phyloP scores from a whole-genome alignment of 116 monocot species.

The Zostera marina region DNA sequence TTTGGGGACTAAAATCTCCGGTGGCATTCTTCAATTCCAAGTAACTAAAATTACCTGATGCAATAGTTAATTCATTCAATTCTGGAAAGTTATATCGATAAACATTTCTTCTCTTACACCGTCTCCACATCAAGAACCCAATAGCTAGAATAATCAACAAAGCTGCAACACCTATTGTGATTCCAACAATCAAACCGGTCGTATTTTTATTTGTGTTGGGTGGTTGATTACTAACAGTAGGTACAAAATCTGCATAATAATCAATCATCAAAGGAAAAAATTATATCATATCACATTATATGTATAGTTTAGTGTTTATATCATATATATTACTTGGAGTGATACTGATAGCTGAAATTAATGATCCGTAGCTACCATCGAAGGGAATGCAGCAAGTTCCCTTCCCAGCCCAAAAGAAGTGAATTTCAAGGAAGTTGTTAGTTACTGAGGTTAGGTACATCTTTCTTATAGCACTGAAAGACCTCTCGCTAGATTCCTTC shows the following conservation, averaged over 20 bases:
- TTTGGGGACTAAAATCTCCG: conserved; percentile 20
- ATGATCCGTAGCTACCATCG: conserved; percentile 7
- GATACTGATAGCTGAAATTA: conserved; percentile 13
- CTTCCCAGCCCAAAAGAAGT: conserved; percentile 13
- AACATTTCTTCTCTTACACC: conserved; percentile 7
- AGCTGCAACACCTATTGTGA: conserved; percentile 18
- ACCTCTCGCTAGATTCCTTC: conserved; percentile 5
- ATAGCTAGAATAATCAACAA: conserved; percentile 11
- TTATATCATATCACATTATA: too few relatives aligned
- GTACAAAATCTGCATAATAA: conserved; percentile 49
- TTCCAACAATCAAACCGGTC: conserved; percentile 24
- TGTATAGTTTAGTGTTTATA: too few relatives aligned
- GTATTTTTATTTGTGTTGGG: conserved; percentile 21
- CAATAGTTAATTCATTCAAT: conserved; percentile 17
- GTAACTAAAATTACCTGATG: conserved; percentile 37
- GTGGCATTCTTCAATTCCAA: conserved; percentile 15
- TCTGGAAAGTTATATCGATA: conserved; percentile 21
- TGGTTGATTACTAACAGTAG: conserved; percentile 42
- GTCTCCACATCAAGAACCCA: conserved; percentile 13
- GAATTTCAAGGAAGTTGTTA: conserved; percentile 12
- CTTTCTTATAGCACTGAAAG: conserved; percentile 1
- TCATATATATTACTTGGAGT: conserved; percentile 8
- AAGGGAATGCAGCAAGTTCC: conserved; percentile 14
- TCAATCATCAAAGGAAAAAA: neutral
- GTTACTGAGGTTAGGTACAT: conserved; percentile 6